Base-by-base conservation (phyloP, 2,329 filamentous ascomycete species). In the Pseudogymnoascus sp. region DNA sequence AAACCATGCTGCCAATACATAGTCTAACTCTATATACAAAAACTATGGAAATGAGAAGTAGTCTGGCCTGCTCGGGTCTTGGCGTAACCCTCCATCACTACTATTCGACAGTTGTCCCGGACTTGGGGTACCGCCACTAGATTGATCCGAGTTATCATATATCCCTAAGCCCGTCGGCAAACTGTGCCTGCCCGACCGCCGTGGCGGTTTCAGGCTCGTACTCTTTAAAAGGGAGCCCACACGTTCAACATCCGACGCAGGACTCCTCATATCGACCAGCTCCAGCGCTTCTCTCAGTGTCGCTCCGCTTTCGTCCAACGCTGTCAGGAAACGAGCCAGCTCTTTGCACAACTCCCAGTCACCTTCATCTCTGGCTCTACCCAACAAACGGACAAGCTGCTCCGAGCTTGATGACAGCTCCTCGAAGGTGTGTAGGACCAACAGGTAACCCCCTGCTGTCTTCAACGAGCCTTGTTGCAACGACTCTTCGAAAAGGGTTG, bases 341-440 rank as follows among this genome's bases (percentile, higher is more conserved):
- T 99, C 94, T 68, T 92, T 94, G 76, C 94, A 97, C 28, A 99
- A 77, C 68, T 97, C 92, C 92, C 92, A 99, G 70, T 97, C 93
- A 57, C 86, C 86, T 72, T 92, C 91, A 33, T 85, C 81, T 69
- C 92, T 93, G 0, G 93, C 94, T 57, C 89, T 81, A 33, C 85
- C 85, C 62, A 99, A 81, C 22, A 99, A 78, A 11, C 92, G 84
- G 3, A 96, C 88, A 18, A 92, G 86, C 71, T 93, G 88, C 68
- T 90, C 86, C 12, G 86, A 87, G 18, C 86, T 88, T 1, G 86
- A 80, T 9, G 81, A 83, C 41, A 89, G 74, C 71, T 90, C 87
- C 65, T 88, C 85, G 62, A 89, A 81, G 0, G 92, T 95, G 71
- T 99, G 93, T 36, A 99, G 79, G 36, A 99, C 90, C 16, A 99